A percentile compares a stretch with the other conserved stretches of the same genome.
These are phyloP conservation scores for Alternaria dauci DNA, from an alignment of 2,329 filamentous ascomycete genomes.

Conservation along the genomic window DNA sequence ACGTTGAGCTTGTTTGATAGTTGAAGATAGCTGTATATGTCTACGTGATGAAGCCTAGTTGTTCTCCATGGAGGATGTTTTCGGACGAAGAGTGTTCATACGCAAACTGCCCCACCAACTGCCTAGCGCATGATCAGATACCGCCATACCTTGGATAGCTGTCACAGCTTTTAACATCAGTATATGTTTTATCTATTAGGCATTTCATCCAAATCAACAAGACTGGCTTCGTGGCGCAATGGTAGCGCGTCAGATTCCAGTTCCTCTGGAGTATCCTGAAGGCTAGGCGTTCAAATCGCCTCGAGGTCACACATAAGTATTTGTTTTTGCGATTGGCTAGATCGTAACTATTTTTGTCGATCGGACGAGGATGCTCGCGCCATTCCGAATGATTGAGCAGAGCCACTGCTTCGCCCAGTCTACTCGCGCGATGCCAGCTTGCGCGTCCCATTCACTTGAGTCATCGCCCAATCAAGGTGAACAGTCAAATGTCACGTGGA, in stretches of 20 bases:
- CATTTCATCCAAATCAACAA: constrained; percentile 5
- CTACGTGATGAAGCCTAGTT: neutral
- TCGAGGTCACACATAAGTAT: constrained; percentile 13
- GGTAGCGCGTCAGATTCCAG: constrained; percentile 25
- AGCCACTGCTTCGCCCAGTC: neutral
- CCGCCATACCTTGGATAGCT: too few relatives aligned
- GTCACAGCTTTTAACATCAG: too few relatives aligned
- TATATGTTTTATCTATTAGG: too few relatives aligned
- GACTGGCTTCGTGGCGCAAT: constrained; percentile 23
- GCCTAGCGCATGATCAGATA: too few relatives aligned
- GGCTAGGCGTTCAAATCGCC: constrained; percentile 25
- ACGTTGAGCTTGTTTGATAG: neutral
- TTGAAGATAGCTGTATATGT: neutral
- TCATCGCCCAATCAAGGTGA: neutral
- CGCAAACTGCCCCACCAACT: neutral
- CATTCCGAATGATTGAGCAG: too few relatives aligned
- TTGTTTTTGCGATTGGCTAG: neutral
- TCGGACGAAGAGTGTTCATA: neutral
- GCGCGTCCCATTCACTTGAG: neutral
- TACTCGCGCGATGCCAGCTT: neutral
- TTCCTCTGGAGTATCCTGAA: constrained; percentile 21
- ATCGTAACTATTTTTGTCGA: neutral
- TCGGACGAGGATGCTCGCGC: neutral
- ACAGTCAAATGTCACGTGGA: neutral
- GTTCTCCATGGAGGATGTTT: too few relatives aligned